A percentile compares a stretch with the other conserved stretches of the same genome.
phyloP scores from a whole-genome alignment of 192 early-diverging fungal species.

The Fimicolochytrium jonesii region DNA sequence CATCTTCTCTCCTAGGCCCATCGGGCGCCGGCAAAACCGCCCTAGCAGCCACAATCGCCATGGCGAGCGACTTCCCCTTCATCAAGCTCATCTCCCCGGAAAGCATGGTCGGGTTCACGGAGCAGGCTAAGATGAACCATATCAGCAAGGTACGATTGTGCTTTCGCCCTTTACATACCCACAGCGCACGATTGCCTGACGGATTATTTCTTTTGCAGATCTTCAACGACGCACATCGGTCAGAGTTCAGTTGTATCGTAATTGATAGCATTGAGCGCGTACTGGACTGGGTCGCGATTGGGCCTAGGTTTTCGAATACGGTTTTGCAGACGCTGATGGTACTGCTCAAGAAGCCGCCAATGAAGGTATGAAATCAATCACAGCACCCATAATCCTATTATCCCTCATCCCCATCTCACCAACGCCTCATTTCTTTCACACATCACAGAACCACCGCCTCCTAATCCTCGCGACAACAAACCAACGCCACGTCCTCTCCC shows the following conservation, averaged over 20 bases:
- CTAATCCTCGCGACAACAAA: slow-evolving; percentile 89
- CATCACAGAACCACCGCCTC: slow-evolving; percentile 43
- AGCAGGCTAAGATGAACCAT: slow-evolving; percentile 73
- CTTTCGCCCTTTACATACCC: too few species aligned
- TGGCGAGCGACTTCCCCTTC: slow-evolving; percentile 88
- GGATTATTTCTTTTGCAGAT: slow-evolving; percentile 37
- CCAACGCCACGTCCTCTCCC: slow-evolving; percentile 68
- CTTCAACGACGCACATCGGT: slow-evolving; percentile 98
- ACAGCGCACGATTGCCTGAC: background rate
- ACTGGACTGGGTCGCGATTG: slow-evolving; percentile 91
- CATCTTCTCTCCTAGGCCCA: slow-evolving; percentile 49
- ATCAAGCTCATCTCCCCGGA: slow-evolving; percentile 97
- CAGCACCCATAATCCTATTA: background rate
- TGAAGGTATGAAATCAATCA: slow-evolving; percentile 46
- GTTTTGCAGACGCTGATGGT: slow-evolving; percentile 92
- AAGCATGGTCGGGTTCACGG: slow-evolving; percentile 86
- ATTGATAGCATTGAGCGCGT: slow-evolving; percentile 93
- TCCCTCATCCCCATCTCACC: too few species aligned
- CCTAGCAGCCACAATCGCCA: slow-evolving; percentile 91
- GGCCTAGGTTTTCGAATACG: slow-evolving; percentile 89
- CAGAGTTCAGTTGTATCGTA: slow-evolving; percentile 88
- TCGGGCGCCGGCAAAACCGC: slow-evolving; percentile 91
- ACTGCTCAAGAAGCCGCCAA: slow-evolving; percentile 86
- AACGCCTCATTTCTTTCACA: too few species aligned
- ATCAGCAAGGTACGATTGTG: slow-evolving; percentile 68